Base-by-base conservation (phyloP, 306 rosid species). In the Gastrolobium bilobum region DNA sequence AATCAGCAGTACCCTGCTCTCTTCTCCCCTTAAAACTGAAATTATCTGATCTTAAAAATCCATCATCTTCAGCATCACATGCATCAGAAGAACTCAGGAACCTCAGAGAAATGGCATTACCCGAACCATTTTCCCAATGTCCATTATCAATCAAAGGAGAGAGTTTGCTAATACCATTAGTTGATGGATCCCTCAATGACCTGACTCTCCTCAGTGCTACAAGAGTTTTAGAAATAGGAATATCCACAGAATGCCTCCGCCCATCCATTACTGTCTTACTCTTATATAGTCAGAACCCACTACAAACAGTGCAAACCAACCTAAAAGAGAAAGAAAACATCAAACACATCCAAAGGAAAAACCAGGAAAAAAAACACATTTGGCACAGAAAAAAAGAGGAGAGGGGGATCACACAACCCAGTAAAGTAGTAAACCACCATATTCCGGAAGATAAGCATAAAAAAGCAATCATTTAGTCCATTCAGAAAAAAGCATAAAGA, bases 121-220 rank as follows among this genome's bases (percentile, higher is more conserved):
- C 56, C 0, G 90, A 87, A 84, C 89, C 77, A 20, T 79, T 86
- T 39, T 87, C 94, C 98, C 98, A 94, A 38, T 89, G 88, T n/a
- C 64, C 87, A 84, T 86, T 79, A 34, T 94, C 97, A 82, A 84
- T 72, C 67, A 82, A 82, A 48, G 94, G 76, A 54, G 94, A 84
- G 81, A 90, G 91, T 53, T 84, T 91, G 84, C 84, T 86, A 76
- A 86, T 84, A 44, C 90, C 89, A 66, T 84, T 84, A 26, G 98
- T 92, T 4, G 97, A 89, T 4, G 98, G 98, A 88, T 94, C 98
- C 81, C 97, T 94, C 75, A 94, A 74, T 79, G 98, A 94, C 89
- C 91, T 87, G 64, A 94, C 96, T 73, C 97, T 91, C 90, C 96
- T 82, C 78, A 94, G 60, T 35, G 92, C 94, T 4, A 86, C 90